phyloP scores from a whole-genome alignment of 208 protist species.

The Leishmania martiniquensis region DNA sequence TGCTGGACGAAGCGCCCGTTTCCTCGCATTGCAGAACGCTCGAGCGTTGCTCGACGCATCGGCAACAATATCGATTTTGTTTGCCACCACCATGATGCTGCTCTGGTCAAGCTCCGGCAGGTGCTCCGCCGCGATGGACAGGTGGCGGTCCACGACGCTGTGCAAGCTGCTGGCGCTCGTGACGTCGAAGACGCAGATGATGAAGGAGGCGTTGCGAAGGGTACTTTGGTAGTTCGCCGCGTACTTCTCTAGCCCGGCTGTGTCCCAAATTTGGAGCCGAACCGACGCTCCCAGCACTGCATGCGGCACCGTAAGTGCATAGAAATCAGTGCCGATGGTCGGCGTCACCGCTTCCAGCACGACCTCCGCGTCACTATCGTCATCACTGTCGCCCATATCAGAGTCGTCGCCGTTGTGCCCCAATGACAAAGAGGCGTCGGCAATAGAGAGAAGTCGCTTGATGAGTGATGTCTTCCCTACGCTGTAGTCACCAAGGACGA shows the following conservation, averaged over 20 bases:
- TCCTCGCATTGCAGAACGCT: constrained; percentile 11
- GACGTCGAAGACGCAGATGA: constrained; percentile 97
- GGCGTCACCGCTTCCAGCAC: constrained; percentile 20
- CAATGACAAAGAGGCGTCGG: not conserved
- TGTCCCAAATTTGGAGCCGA: constrained; percentile 82
- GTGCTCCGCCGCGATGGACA: constrained; percentile 32
- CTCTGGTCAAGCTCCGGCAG: constrained; percentile 43
- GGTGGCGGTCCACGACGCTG: constrained; percentile 35
- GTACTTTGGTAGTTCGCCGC: constrained; percentile 91
- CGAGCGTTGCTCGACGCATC: constrained; percentile 8
- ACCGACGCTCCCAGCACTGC: constrained; percentile 41
- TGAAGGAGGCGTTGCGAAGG: constrained; percentile 90
- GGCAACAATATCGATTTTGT: constrained; percentile 54
- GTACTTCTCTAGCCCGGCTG: constrained; percentile 94
- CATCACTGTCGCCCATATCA: constrained; percentile 17
- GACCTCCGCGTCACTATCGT: constrained; percentile 20
- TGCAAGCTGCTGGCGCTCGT: constrained; percentile 91
- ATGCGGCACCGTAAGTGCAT: constrained; percentile 34
- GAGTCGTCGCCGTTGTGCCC: not conserved
- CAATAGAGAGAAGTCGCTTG: constrained; percentile 37
- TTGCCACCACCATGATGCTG: constrained; percentile 52
- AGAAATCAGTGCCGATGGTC: constrained; percentile 76
- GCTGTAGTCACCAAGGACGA: constrained; percentile 31
- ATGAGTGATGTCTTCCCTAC: constrained; percentile 78
- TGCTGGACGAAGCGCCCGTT: constrained; percentile 15